phyloP scores from a whole-genome alignment of 1,284 basidiomycete genomes.

The Microbotryum silenes-acaulis region DNA sequence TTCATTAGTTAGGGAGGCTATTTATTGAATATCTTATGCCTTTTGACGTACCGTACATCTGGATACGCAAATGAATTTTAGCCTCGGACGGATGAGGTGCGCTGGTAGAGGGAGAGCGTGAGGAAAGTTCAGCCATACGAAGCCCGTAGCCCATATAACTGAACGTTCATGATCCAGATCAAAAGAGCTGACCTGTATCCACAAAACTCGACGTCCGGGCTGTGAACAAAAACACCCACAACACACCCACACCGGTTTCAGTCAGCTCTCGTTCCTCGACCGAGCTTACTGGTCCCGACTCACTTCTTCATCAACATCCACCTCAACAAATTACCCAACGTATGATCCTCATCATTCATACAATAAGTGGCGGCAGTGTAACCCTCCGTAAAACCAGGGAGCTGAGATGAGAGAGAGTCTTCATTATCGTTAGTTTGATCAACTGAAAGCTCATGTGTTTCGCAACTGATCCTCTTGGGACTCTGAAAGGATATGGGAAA shows the following conservation, averaged over 20 bases:
- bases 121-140: conserved; percentile 4
- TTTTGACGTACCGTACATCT: conserved; percentile 85
- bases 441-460: background rate
- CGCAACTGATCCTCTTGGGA: too few relatives aligned
- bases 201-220: conserved; percentile 97
- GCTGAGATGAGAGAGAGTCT: conserved; percentile 35
- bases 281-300: too few relatives aligned
- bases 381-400: conserved; percentile 66
- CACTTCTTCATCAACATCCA: conserved; percentile 99
- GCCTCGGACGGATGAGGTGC: conserved; percentile 94
- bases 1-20: too few relatives aligned
- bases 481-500: too few relatives aligned
- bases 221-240: conserved; percentile 39
- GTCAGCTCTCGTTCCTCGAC: too few relatives aligned
- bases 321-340: conserved; percentile 83
- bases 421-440: background rate
- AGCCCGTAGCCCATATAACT: too few relatives aligned
- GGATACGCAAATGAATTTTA: conserved; percentile 88
- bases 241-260: too few relatives aligned
- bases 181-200: conserved; percentile 69
- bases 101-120: conserved; percentile 44
- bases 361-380: conserved; percentile 86
- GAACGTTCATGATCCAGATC: too few relatives aligned
- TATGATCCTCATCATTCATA: conserved; percentile 89
- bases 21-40: too few relatives aligned